phyloP scores from a whole-genome alignment of 1,284 basidiomycete species.

The Puccinia sorghi region DNA sequence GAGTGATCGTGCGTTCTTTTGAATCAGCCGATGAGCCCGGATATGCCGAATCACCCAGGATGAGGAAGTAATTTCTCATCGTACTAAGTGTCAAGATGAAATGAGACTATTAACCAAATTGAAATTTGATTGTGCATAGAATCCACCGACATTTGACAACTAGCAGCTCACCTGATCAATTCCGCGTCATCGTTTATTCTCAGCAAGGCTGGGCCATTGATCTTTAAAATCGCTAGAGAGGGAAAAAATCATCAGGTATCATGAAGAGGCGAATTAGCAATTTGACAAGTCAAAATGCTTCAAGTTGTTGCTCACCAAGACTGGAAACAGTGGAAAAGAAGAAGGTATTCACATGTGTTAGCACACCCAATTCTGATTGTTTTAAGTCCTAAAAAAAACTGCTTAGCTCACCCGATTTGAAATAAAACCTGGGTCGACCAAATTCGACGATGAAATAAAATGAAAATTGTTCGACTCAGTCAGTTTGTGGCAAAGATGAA shows the following conservation, averaged over 20 bases:
- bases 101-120: not conserved
- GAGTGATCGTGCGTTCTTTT: conserved; percentile 87
- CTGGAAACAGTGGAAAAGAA: not conserved
- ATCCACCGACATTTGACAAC: conserved; percentile 1
- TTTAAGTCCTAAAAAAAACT: not conserved
- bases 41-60: conserved; percentile 91
- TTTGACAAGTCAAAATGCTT: not conserved
- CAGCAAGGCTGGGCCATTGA: conserved; percentile 93
- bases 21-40: conserved; percentile 78
- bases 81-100: conserved; percentile 63
- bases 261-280: not conserved
- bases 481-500: not conserved
- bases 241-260: not conserved
- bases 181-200: conserved; percentile 95
- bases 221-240: conserved; percentile 83
- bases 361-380: not conserved
- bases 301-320: conserved; percentile 5
- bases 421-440: conserved; percentile 36
- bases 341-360: not conserved
- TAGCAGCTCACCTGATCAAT: conserved; percentile 75
- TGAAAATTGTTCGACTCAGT: not conserved
- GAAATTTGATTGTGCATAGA: conserved; percentile 23
- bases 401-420: conserved; percentile 44
- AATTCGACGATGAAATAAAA: not conserved
- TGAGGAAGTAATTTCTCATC: conserved; percentile 91